Conservation (phyloP, 305 asterid species). For the Fraxinus albicans region DNA sequence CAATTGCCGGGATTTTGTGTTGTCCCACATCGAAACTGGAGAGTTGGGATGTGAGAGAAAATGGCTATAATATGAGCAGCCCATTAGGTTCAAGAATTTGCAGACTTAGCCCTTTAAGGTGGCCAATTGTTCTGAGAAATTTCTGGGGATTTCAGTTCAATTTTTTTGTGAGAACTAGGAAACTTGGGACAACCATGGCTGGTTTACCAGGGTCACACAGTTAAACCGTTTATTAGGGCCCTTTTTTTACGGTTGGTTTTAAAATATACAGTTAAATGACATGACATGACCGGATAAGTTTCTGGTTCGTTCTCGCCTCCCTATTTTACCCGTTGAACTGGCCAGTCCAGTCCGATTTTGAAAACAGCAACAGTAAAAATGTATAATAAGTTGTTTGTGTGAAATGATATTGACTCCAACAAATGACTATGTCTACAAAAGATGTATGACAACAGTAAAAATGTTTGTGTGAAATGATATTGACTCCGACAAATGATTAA, state of each 20-base stretch:
- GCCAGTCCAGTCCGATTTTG: neutral
- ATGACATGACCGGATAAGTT: neutral
- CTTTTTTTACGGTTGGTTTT: neutral
- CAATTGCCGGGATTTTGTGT: neutral
- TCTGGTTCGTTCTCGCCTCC: neutral
- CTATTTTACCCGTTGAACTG: neutral
- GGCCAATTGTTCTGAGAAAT: neutral
- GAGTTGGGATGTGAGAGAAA: neutral
- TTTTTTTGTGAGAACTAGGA: neutral
- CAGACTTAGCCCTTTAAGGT: neutral
- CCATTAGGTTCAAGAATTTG: neutral
- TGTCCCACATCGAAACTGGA: neutral
- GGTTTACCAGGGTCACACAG: neutral
- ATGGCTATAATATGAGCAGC: neutral
- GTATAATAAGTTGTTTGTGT: constrained; percentile 1
- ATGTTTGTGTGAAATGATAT: neutral
- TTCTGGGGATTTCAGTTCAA: neutral
- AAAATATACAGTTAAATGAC: neutral
- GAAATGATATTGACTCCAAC: neutral
- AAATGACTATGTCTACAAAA: neutral
- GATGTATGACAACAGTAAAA: neutral
- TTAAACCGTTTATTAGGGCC: neutral
- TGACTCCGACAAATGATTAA: neutral
- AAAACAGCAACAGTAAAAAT: neutral
- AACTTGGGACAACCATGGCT: neutral